Evolutionary conservation across 306 rosid genomes (phyloP).

Genomic region (Oxytropis ochrocephala): DNA sequence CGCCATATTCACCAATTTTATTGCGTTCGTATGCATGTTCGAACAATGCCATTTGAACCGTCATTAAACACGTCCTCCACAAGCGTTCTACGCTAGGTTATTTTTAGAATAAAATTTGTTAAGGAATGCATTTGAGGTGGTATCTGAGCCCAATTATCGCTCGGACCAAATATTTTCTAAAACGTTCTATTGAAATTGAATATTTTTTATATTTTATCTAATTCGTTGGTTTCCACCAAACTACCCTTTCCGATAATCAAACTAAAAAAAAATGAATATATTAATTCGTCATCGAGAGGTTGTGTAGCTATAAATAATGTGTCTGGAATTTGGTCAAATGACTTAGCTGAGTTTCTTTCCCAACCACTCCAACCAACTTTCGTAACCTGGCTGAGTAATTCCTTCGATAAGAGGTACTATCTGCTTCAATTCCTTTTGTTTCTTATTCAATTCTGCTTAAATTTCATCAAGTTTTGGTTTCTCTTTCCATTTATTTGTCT

Average conservation of each 20-base stretch:
- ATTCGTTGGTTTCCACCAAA: constrained; percentile 42
- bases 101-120: too few species aligned
- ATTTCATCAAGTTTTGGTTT: not conserved
- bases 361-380: constrained; percentile 14
- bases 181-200: too few species aligned
- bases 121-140: too few species aligned
- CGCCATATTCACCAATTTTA: too few species aligned
- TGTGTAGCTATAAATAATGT: constrained; percentile 10
- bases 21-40: too few species aligned
- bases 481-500: not conserved
- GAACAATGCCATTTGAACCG: too few species aligned
- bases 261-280: not conserved
- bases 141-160: too few species aligned
- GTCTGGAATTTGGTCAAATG: constrained; percentile 26
- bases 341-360: constrained; percentile 18
- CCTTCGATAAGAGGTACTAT: not conserved
- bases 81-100: too few species aligned
- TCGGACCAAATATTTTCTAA: too few species aligned
- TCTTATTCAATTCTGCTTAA: not conserved
- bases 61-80: too few species aligned
- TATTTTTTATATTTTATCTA: too few species aligned
- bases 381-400: not conserved
- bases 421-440: not conserved
- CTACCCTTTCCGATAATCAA: constrained; percentile 20
- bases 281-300: constrained; percentile 14